phyloP scores from a whole-genome alignment of 2,329 filamentous ascomycete genomes.

The Thelonectria discophora region DNA sequence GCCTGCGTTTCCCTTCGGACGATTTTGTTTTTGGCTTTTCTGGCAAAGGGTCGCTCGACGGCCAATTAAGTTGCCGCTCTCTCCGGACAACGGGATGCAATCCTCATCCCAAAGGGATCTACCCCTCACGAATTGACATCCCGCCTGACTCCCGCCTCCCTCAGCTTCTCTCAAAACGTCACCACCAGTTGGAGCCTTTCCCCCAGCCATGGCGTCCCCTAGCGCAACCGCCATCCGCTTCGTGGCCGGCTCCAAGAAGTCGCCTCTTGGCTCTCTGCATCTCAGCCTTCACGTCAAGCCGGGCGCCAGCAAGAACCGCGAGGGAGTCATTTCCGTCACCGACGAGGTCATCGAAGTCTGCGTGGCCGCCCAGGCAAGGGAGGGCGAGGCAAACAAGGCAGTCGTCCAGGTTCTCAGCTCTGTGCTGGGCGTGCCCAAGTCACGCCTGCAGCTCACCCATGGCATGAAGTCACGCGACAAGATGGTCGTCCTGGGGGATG shows the following conservation, averaged over 20 bases:
- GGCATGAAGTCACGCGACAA: constrained; percentile 73
- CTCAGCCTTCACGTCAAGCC: constrained; percentile 75
- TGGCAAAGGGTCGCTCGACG: background rate
- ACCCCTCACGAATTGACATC: constrained; percentile 34
- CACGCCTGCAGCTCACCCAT: constrained; percentile 68
- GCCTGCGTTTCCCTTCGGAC: too few relatives aligned
- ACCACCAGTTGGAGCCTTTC: constrained; percentile 17
- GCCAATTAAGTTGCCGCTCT: constrained; percentile 16
- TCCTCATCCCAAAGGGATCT: constrained; percentile 24
- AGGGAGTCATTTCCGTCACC: constrained; percentile 67
- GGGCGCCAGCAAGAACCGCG: constrained; percentile 66
- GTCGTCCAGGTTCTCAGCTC: constrained; percentile 70
- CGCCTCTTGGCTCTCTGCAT: constrained; percentile 58
- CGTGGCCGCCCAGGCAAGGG: constrained; percentile 70
- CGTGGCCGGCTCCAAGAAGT: constrained; percentile 58
- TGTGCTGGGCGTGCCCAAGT: constrained; percentile 68
- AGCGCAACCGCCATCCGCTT: constrained; percentile 54
- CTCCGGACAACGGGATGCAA: constrained; percentile 24
- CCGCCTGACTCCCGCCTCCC: constrained; percentile 18
- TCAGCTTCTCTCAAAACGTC: too few relatives aligned
- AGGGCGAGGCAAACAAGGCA: constrained; percentile 75
- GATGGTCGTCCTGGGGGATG: constrained; percentile 57
- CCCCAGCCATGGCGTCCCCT: constrained; percentile 41
- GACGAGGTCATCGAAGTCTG: constrained; percentile 69
- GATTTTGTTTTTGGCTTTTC: too few relatives aligned